Conservation (phyloP, 73 alveolate species). For the Uronychia binucleata region DNA sequence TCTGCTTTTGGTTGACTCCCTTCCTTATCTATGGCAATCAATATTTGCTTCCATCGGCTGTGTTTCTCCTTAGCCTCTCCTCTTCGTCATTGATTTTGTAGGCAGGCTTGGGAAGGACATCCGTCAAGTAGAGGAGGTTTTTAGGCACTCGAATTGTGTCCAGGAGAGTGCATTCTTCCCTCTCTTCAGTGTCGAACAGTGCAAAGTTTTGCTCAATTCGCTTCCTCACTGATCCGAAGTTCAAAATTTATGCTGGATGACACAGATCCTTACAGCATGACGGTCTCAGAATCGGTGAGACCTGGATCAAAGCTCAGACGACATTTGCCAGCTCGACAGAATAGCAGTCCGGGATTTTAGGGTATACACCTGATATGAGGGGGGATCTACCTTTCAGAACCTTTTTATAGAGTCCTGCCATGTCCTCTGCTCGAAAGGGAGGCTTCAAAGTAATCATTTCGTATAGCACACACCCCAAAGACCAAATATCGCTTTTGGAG, state of each 20-base stretch:
- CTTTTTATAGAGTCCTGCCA: conserved; percentile 70
- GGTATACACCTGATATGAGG: conserved; percentile 20
- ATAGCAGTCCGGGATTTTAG: neutral
- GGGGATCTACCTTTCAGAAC: conserved; percentile 36
- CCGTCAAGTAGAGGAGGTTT: conserved; percentile 56
- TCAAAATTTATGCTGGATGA: conserved; percentile 31
- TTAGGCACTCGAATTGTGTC: conserved; percentile 67
- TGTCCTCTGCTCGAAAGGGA: conserved; percentile 79
- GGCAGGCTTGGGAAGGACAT: conserved; percentile 61
- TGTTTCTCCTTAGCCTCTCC: conserved; percentile 5
- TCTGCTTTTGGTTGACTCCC: no score
- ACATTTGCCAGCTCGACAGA: neutral
- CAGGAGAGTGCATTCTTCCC: conserved; percentile 64
- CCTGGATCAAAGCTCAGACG: neutral
- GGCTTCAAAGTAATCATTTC: conserved; percentile 75
- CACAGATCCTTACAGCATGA: conserved; percentile 26
- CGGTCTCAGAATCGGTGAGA: conserved; percentile 58
- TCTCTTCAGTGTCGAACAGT: conserved; percentile 50
- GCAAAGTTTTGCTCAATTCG: conserved; percentile 65
- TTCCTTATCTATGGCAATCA: neutral
- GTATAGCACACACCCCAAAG: conserved; percentile 69
- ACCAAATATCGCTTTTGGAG: conserved; percentile 69
- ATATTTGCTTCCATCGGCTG: neutral
- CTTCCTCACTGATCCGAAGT: conserved; percentile 56
- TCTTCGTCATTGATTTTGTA: conserved; percentile 52